These are phyloP conservation scores for Tulasnella sp. DNA, from an alignment of 768 basidiomycete species.

Conservation along the genomic window DNA sequence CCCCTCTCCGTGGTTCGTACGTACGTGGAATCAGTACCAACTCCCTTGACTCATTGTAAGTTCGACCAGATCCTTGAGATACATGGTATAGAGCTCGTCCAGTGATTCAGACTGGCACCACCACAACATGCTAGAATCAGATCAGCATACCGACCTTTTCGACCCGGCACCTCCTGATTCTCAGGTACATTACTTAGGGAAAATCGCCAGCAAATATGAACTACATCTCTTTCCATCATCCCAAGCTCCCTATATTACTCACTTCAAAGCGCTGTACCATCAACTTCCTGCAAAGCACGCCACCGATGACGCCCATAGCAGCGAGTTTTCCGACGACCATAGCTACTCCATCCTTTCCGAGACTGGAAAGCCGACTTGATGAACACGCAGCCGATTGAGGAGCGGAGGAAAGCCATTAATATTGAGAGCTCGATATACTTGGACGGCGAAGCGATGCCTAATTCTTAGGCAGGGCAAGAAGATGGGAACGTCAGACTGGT, in stretches of 20 bases:
- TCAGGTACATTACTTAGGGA: not conserved
- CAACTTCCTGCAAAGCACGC: not conserved
- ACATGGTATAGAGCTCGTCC: constrained; percentile 6
- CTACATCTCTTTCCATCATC: constrained; percentile 4
- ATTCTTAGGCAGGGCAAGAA: no score
- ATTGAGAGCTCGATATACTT: no score
- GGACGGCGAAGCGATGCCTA: not conserved
- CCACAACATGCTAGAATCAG: not conserved
- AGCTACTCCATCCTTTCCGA: not conserved
- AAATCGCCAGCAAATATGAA: not conserved
- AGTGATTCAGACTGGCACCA: constrained; percentile 15
- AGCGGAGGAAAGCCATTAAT: not conserved
- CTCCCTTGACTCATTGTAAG: not conserved
- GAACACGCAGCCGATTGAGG: constrained; percentile 6
- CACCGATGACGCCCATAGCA: no score
- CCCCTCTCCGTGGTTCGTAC: constrained; percentile 65
- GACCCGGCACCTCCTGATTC: constrained; percentile 16
- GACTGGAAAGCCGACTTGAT: not conserved
- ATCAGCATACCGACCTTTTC: constrained; percentile 21
- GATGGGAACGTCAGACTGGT: no score
- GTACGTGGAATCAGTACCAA: constrained; percentile 39
- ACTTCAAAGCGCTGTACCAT: constrained; percentile 9
- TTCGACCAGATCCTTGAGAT: not conserved
- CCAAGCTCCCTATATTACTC: constrained; percentile 16
- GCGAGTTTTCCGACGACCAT: not conserved